A percentile compares a stretch with the other conserved stretches of the same genome.
Conservation (phyloP, 2,329 filamentous ascomycete species). For the Penicillium sp. region DNA sequence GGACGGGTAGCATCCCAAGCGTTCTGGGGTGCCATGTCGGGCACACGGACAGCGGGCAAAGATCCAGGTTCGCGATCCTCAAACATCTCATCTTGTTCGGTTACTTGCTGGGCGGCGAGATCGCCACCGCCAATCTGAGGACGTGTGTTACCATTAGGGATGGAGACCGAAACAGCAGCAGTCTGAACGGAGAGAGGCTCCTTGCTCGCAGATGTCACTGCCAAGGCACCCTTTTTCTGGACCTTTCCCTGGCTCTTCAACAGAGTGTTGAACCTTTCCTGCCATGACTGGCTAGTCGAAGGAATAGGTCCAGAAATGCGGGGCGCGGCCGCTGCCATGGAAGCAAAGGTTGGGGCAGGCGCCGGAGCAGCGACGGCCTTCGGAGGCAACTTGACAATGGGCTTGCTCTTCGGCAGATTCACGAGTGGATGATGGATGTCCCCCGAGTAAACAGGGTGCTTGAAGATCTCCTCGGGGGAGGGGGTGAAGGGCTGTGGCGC, state of each 20-base stretch:
- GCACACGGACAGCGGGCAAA: slow-evolving; percentile 66
- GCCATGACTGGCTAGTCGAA: slow-evolving; percentile 59
- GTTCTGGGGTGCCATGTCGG: slow-evolving; percentile 57
- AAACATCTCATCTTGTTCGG: slow-evolving; percentile 75
- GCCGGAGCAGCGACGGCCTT: slow-evolving; percentile 43
- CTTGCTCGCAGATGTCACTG: slow-evolving; percentile 65
- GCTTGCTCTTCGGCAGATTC: slow-evolving; percentile 58
- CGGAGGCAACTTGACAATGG: slow-evolving; percentile 78
- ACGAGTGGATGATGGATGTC: slow-evolving; percentile 52
- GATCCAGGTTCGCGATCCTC: slow-evolving; percentile 78
- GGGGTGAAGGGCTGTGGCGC: slow-evolving; percentile 48
- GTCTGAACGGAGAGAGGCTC: slow-evolving; percentile 59
- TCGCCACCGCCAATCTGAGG: slow-evolving; percentile 44
- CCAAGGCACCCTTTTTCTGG: slow-evolving; percentile 54
- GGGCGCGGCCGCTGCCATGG: slow-evolving; percentile 40
- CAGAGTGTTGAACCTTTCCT: slow-evolving; percentile 77
- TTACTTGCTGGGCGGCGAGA: slow-evolving; percentile 63
- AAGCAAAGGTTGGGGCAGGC: slow-evolving; percentile 47
- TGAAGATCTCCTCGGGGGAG: slow-evolving; percentile 55
- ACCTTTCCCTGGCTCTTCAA: slow-evolving; percentile 57
- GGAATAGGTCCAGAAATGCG: slow-evolving; percentile 40
- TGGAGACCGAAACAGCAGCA: slow-evolving; percentile 64
- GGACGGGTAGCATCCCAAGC: slow-evolving; percentile 56
- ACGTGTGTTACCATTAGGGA: slow-evolving; percentile 50
- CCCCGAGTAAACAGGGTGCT: slow-evolving; percentile 55